Evolutionary conservation across 306 rosid species (phyloP), one percentile per base, ranked within the genome.

Genomic region (Herpetospermum pedunculosum): DNA sequence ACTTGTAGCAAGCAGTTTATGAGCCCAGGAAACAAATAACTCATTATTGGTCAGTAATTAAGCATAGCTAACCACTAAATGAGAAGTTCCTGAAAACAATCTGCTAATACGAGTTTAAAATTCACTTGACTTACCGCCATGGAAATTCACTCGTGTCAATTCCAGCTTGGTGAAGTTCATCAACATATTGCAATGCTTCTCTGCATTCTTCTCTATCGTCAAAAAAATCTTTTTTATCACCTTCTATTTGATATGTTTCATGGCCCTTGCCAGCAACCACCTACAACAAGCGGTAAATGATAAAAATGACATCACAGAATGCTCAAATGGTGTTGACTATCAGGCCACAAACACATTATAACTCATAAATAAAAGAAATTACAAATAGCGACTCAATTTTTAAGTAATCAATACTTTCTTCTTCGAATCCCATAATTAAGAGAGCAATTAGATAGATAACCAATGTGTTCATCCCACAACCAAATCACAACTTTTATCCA

Each of bases 251-350:
- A 88, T 81, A 82, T 62, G 92, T 81, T 80, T 87, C 96, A 37
- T 94, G 99, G 73, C 99, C 99, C 85, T 91, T 94, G 60, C 99
- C 96, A 70, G 96, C 92, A 75, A 94, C 87, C 78, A 94, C 99
- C 96, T 94, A 83, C 79, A 85, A 71, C 4, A 75, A 65, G 43
- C 62, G 46, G 77, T 80, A 68, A 62, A 64, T 62, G 43, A 41
- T 70, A 70, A 72, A 57, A 60, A 64, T 46, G 4, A 48, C 5
- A 48, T 13, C 10, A 3, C 21, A 28, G 23, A 28, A 43, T 40
- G 73, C 46, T 71, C 25, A 18, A 23, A 67, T 7, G 13, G 35
- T 40, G n/a, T 14, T 40, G 13, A 23, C 28, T 13, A 5, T 38
- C 8, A 32, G 70, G 46, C 70, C 44, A 35, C 10, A 11, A 37